phyloP scores from a whole-genome alignment of 2,329 filamentous ascomycete genomes.

The Neopestalotiopsis sp. region DNA sequence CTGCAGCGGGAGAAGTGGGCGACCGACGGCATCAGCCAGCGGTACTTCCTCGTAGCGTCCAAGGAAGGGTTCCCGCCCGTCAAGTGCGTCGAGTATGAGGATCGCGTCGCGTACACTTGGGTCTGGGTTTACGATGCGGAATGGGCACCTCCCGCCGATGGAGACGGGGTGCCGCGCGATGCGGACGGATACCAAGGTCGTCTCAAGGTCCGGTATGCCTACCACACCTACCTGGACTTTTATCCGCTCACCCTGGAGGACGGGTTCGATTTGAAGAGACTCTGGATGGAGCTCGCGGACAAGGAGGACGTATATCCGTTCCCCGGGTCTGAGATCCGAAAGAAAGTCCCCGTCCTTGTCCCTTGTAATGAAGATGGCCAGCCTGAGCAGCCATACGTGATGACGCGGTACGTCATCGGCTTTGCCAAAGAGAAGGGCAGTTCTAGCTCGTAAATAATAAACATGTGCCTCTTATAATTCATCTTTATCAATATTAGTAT shows the following conservation, averaged over 20 bases:
- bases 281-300: slow-evolving; percentile 11
- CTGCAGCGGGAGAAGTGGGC: neutral
- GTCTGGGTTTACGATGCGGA: slow-evolving; percentile 12
- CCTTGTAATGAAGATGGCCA: neutral
- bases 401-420: neutral
- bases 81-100: neutral
- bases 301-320: slow-evolving; percentile 9
- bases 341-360: neutral
- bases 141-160: neutral
- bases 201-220: slow-evolving; percentile 10
- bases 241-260: slow-evolving; percentile 7
- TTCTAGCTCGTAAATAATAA: neutral
- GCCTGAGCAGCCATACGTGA: neutral
- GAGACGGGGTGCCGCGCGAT: slow-evolving; percentile 11
- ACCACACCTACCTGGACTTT: slow-evolving; percentile 8
- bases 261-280: slow-evolving; percentile 11
- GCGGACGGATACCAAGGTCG: slow-evolving; percentile 11
- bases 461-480: neutral
- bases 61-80: slow-evolving; percentile 10
- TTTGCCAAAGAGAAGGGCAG: neutral
- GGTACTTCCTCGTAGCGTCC: slow-evolving; percentile 1
- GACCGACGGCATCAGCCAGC: neutral
- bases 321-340: neutral
- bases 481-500: neutral
- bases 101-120: neutral